These are phyloP conservation scores for Boletales sp. DNA, from an alignment of 768 basidiomycete species.

Conservation along the genomic window DNA sequence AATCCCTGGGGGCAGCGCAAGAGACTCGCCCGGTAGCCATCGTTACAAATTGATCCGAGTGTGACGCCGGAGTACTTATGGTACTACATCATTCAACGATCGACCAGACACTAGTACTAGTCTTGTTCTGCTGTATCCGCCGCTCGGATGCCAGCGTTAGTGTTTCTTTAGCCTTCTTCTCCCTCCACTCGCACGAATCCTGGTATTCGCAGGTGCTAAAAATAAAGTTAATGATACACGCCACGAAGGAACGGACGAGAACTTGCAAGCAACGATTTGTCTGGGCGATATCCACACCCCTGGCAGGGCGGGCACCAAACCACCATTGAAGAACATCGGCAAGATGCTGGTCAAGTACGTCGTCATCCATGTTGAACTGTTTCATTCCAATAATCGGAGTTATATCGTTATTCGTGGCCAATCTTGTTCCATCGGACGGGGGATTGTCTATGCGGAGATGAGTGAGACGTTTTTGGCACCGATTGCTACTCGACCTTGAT, in stretches of 20 bases:
- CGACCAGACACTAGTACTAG: neutral
- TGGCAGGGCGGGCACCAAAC: conserved; percentile 62
- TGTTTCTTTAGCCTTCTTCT: conserved; percentile 42
- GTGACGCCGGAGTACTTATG: too few relatives aligned
- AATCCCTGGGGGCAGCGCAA: too few relatives aligned
- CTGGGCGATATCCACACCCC: conserved; percentile 63
- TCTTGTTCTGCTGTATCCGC: neutral
- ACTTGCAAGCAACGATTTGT: conserved; percentile 67
- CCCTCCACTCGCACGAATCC: conserved; percentile 78
- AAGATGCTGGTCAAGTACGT: conserved; percentile 52
- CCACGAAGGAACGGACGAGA: neutral
- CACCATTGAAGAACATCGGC: conserved; percentile 65
- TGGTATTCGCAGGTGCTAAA: conserved; percentile 69
- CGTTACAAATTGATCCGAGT: too few relatives aligned
- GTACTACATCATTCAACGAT: too few relatives aligned
- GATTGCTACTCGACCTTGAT: too few relatives aligned
- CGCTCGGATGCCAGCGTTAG: neutral
- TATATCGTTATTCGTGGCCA: neutral
- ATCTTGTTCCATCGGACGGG: neutral
- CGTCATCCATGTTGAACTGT: conserved; percentile 52
- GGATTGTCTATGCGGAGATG: too few relatives aligned
- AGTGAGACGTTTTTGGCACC: too few relatives aligned
- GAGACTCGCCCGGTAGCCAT: too few relatives aligned
- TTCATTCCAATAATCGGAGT: conserved; percentile 63
- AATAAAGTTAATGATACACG: too few relatives aligned